These are phyloP conservation scores for Exophiala bonariae DNA, from an alignment of 2,329 filamentous ascomycete species.

Conservation along the genomic window DNA sequence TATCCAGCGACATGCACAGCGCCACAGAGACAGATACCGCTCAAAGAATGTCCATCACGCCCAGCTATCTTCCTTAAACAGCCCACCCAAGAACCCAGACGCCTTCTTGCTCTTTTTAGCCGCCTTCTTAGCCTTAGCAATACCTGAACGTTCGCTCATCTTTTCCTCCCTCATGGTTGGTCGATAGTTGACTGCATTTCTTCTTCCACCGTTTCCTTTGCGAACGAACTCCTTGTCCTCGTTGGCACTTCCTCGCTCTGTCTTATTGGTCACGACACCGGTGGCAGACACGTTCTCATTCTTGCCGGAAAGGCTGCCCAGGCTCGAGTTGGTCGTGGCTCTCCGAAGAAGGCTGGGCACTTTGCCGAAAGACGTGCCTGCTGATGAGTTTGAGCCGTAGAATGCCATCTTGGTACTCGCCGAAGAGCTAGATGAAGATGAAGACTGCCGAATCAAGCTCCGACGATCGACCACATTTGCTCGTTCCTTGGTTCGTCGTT, in stretches of 20 bases:
- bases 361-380: constrained; percentile 17
- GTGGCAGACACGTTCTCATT: constrained; percentile 27
- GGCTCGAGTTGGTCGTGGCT: constrained; percentile 28
- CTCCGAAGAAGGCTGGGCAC: constrained; percentile 25
- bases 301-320: constrained; percentile 18
- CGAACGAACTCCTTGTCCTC: constrained; percentile 28
- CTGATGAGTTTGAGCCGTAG: constrained; percentile 15
- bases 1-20: too few species aligned
- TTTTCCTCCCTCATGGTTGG: constrained; percentile 26
- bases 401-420: constrained; percentile 26
- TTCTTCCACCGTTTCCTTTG: constrained; percentile 23
- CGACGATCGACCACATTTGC: constrained; percentile 46
- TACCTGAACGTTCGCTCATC: constrained; percentile 26
- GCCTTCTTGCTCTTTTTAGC: constrained; percentile 19
- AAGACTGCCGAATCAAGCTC: constrained; percentile 45
- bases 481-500: constrained; percentile 35
- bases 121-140: constrained; percentile 21
- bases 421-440: constrained; percentile 36
- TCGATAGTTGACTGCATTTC: constrained; percentile 28
- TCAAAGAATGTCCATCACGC: too few species aligned
- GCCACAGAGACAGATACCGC: too few species aligned
- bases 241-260: constrained; percentile 25
- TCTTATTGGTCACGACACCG: constrained; percentile 25
- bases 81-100: constrained; percentile 23
- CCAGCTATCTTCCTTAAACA: constrained; percentile 25